Evolutionary conservation across 768 basidiomycete species (phyloP), one percentile per base, ranked within the genome.

Genomic region (Pleurotus sapidus): DNA sequence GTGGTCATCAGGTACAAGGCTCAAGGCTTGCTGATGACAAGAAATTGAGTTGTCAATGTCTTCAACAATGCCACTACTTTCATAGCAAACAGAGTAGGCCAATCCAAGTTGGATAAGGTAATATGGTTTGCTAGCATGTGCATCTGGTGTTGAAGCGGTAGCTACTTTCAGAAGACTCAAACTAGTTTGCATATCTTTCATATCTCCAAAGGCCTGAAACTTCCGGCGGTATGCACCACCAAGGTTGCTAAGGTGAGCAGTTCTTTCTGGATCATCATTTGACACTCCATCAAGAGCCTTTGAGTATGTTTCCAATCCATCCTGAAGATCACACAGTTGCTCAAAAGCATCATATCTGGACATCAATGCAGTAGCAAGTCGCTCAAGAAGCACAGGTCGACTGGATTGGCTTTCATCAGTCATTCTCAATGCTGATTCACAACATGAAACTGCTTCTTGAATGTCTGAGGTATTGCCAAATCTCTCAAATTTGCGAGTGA

Each of bases 21-120:
- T n/a, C 5, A 62, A 27, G 8, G 50, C 60, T 34, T 49, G 49
- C 40, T 60, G 30, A n/a, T 55, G 25, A 2, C 18, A 25, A 14
- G 51, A 46, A 42, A 56, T 59, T 12, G 62, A 55, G 24, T 58
- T 54, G 34, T 73, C 60, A 24, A 74, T 37, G 59, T 70, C 70
- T 54, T 73, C 69, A 47, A 59, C 55, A 17, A 57, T 39, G 11
- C 63, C 55, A 3, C 68, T 57, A 14, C 54, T 24, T 34, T 68
- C 64, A 60, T 65, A 74, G 20, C 57, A 66, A 58, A 30, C 4
- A 18, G 57, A 49, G 23, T 71, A 56, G 0, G 63, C 57, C 46
- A 45, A 59, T 7, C 63, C 70, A 5, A 75, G 60, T 34, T 67
- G 64, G 38, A 40, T 56, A 9, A 62, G 47, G 30, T 11, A 50